These are phyloP conservation scores for Phoma sp. DNA, from an alignment of 2,329 filamentous ascomycete species.

Conservation along the genomic window DNA sequence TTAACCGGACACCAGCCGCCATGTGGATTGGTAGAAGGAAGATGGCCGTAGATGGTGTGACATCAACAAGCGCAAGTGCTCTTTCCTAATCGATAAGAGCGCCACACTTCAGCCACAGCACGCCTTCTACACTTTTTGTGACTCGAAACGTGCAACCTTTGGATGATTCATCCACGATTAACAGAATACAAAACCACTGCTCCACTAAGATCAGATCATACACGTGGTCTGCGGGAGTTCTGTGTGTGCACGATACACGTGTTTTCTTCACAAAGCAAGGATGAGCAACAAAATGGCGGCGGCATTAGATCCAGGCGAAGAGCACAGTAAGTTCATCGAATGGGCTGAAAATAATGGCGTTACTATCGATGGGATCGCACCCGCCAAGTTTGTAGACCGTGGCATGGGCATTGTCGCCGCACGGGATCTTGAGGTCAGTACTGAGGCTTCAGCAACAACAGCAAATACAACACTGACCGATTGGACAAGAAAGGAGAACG, in stretches of 20 bases:
- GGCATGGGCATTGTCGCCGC: constrained; percentile 81
- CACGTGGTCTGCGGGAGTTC: neutral
- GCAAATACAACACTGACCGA: constrained; percentile 18
- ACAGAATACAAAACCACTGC: neutral
- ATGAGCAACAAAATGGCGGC: constrained; percentile 33
- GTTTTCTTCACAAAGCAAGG: neutral
- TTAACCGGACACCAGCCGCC: constrained; percentile 21
- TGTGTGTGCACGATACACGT: neutral
- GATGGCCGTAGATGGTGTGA: constrained; percentile 17
- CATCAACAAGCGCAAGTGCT: constrained; percentile 9
- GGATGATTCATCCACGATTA: neutral
- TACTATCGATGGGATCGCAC: constrained; percentile 68
- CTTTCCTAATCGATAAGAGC: constrained; percentile 26
- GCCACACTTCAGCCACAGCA: constrained; percentile 29
- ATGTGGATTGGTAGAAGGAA: constrained; percentile 8
- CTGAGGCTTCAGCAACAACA: neutral
- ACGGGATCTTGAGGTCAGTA: constrained; percentile 66
- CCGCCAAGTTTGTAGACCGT: constrained; percentile 70
- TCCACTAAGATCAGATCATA: no score
- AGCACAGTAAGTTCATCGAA: constrained; percentile 63
- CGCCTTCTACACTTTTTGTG: constrained; percentile 12
- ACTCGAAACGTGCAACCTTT: neutral
- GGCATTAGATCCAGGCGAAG: constrained; percentile 44
- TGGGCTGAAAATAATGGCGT: constrained; percentile 74
- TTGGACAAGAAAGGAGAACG: constrained; percentile 60